These are phyloP conservation scores for Candida insectorum DNA, from an alignment of 805 yeast genomes.

Conservation along the genomic window DNA sequence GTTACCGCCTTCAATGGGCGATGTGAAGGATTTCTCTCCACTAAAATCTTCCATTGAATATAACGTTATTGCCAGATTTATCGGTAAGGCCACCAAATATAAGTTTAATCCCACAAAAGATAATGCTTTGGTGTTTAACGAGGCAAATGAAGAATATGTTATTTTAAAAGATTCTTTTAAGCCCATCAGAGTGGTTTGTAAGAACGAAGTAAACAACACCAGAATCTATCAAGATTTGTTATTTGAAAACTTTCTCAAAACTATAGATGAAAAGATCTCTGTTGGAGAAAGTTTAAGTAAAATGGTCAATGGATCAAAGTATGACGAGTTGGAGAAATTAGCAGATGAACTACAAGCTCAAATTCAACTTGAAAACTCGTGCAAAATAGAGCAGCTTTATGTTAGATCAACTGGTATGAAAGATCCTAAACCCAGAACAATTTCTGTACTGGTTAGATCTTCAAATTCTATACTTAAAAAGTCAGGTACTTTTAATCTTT, in stretches of 20 bases:
- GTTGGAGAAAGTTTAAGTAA: slow-evolving; percentile 3
- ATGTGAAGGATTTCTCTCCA: slow-evolving; percentile 27
- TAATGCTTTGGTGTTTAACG: slow-evolving; percentile 26
- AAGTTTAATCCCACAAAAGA: slow-evolving; percentile 14
- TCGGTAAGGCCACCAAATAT: slow-evolving; percentile 36
- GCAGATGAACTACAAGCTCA: slow-evolving; percentile 5
- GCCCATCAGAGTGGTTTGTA: slow-evolving; percentile 25
- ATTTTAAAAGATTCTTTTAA: slow-evolving; percentile 27
- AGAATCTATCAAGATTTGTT: slow-evolving; percentile 18
- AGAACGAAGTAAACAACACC: too few species aligned
- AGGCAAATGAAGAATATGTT: slow-evolving; percentile 37
- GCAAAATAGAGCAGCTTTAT: slow-evolving; percentile 21
- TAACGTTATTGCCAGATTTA: slow-evolving; percentile 33
- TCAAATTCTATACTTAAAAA: slow-evolving; percentile 8
- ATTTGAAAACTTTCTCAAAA: slow-evolving; percentile 20
- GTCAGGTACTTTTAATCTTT: slow-evolving; percentile 5
- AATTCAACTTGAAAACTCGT: slow-evolving; percentile 1
- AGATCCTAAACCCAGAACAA: slow-evolving; percentile 2
- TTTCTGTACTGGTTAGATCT: slow-evolving; percentile 9
- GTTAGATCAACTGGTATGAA: slow-evolving; percentile 8
- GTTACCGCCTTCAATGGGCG: slow-evolving; percentile 36
- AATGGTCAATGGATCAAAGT: neutral
- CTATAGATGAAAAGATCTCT: slow-evolving; percentile 25
- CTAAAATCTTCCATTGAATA: slow-evolving; percentile 26
- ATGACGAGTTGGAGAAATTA: slow-evolving; percentile 1